Conservation (phyloP, 768 basidiomycete genomes). For the Neoboletus magnificus region DNA sequence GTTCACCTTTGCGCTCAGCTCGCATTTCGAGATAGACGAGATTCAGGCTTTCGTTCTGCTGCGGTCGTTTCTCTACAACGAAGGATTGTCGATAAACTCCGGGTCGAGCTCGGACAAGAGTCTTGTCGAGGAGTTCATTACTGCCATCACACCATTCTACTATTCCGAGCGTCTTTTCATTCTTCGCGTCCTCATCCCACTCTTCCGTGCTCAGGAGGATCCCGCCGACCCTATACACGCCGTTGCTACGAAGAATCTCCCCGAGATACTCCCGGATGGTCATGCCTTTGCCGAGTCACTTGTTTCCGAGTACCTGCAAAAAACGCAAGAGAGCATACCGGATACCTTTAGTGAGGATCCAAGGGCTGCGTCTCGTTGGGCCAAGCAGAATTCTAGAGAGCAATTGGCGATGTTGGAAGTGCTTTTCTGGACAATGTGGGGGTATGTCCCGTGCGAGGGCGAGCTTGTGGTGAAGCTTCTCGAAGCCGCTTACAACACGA, state of each 20-base stretch:
- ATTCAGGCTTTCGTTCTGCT: conserved; percentile 72
- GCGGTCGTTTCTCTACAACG: conserved; percentile 75
- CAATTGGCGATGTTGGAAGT: conserved; percentile 82
- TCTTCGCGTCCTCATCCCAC: conserved; percentile 65
- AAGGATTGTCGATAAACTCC: conserved; percentile 56
- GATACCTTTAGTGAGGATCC: conserved; percentile 48
- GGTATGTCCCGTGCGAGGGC: conserved; percentile 62
- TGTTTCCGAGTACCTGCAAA: conserved; percentile 55
- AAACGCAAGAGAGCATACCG: conserved; percentile 49
- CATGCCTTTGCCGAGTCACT: conserved; percentile 58
- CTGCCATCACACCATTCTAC: conserved; percentile 77
- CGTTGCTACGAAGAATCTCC: conserved; percentile 53
- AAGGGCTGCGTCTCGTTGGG: conserved; percentile 59
- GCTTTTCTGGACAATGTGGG: conserved; percentile 88
- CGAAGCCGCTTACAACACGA: conserved; percentile 59
- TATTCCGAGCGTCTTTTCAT: conserved; percentile 74
- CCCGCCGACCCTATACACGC: conserved; percentile 49
- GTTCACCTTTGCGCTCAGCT: conserved; percentile 67
- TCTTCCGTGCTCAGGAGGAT: conserved; percentile 70
- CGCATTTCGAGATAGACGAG: conserved; percentile 73
- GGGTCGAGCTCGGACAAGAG: conserved; percentile 42
- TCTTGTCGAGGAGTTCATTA: conserved; percentile 39
- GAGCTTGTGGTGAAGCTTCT: conserved; percentile 60
- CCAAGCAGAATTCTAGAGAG: conserved; percentile 70
- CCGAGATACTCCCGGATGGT: conserved; percentile 61